A percentile compares a stretch with the other conserved stretches of the same genome.
These are phyloP conservation scores for Lactifluus subvellereus DNA, from an alignment of 768 basidiomycete genomes.

Conservation along the genomic window DNA sequence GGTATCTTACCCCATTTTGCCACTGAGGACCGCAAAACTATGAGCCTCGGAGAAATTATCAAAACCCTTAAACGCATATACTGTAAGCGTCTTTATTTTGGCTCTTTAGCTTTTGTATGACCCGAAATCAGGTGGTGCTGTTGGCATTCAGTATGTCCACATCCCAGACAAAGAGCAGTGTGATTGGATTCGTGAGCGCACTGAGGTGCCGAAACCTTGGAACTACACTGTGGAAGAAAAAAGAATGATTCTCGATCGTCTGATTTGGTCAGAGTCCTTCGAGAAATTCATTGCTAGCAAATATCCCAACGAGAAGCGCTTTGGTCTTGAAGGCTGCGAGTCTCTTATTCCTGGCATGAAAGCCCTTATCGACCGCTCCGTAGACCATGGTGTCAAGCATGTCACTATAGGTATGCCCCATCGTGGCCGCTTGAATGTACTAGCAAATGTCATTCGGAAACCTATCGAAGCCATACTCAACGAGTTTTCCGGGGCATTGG, in stretches of 20 bases:
- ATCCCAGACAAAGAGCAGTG: slow-evolving; percentile 98
- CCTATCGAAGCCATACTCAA: slow-evolving; percentile 97
- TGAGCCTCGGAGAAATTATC: slow-evolving; percentile 90
- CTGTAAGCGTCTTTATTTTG: slow-evolving; percentile 50
- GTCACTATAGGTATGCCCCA: slow-evolving; percentile 99
- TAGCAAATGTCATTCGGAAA: slow-evolving; percentile 98
- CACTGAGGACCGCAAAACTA: slow-evolving; percentile 74
- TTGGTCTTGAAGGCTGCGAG: slow-evolving; percentile 98
- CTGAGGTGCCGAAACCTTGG: slow-evolving; percentile 95
- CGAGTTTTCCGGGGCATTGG: slow-evolving; percentile 78
- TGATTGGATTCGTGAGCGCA: slow-evolving; percentile 96
- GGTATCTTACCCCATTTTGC: slow-evolving; percentile 96
- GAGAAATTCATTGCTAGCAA: slow-evolving; percentile 99
- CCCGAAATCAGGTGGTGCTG: slow-evolving; percentile 57
- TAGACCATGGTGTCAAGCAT: slow-evolving; percentile 92
- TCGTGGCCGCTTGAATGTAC: slow-evolving; percentile 95
- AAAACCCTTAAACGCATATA: slow-evolving; percentile 87
- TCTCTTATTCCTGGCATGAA: slow-evolving; percentile 99
- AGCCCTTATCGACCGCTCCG: slow-evolving; percentile 96
- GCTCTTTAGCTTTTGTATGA: not conserved
- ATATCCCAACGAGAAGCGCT: slow-evolving; percentile 99
- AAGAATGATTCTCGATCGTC: slow-evolving; percentile 96
- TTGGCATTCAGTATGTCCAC: slow-evolving; percentile 90
- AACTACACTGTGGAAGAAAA: slow-evolving; percentile 98
- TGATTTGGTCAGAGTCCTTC: slow-evolving; percentile 99